Percentiles rank a stretch among this genome's conserved stretches.
Evolutionary conservation across 2,329 filamentous ascomycete genomes (phyloP).

Genomic region (Plectosphaerella cucumerina): DNA sequence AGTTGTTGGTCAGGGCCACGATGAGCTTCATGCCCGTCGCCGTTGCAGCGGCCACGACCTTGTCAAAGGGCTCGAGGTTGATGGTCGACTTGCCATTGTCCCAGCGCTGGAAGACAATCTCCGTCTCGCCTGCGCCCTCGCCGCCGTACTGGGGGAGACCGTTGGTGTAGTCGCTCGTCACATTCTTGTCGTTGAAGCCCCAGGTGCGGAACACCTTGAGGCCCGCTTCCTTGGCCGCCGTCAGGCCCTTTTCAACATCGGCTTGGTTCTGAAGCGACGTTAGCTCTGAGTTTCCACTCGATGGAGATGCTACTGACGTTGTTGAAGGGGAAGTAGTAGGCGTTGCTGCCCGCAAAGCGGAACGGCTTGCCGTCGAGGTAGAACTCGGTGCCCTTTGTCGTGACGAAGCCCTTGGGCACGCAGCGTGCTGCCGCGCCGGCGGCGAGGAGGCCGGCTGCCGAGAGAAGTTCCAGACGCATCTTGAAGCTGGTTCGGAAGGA

Average conservation of each 20-base stretch:
- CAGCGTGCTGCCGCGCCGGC: slow-evolving; percentile 6
- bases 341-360: slow-evolving; percentile 54
- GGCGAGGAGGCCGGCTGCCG: slow-evolving; percentile 9
- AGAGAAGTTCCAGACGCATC: slow-evolving; percentile 9
- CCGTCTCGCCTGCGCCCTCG: slow-evolving; percentile 39
- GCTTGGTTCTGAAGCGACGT: slow-evolving; percentile 32
- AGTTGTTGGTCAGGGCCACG: slow-evolving; percentile 48
- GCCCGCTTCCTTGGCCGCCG: slow-evolving; percentile 41
- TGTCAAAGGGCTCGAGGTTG: slow-evolving; percentile 40
- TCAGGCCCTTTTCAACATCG: slow-evolving; percentile 41
- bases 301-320: slow-evolving; percentile 29
- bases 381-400: slow-evolving; percentile 44
- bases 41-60: slow-evolving; percentile 42
- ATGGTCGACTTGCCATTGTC: slow-evolving; percentile 40
- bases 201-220: slow-evolving; percentile 52
- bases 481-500: not conserved
- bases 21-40: slow-evolving; percentile 46
- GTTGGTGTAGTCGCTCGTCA: slow-evolving; percentile 31
- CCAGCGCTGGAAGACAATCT: slow-evolving; percentile 43
- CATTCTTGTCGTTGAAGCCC: slow-evolving; percentile 57
- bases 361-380: slow-evolving; percentile 50
- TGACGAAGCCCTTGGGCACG: slow-evolving; percentile 38
- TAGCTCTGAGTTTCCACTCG: not conserved
- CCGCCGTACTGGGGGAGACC: slow-evolving; percentile 49
- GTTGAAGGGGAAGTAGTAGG: slow-evolving; percentile 52